Evolutionary conservation across 2,329 filamentous ascomycete species (phyloP), one percentile per base, ranked within the genome.

Genomic region (Huntiella bhutanensis): DNA sequence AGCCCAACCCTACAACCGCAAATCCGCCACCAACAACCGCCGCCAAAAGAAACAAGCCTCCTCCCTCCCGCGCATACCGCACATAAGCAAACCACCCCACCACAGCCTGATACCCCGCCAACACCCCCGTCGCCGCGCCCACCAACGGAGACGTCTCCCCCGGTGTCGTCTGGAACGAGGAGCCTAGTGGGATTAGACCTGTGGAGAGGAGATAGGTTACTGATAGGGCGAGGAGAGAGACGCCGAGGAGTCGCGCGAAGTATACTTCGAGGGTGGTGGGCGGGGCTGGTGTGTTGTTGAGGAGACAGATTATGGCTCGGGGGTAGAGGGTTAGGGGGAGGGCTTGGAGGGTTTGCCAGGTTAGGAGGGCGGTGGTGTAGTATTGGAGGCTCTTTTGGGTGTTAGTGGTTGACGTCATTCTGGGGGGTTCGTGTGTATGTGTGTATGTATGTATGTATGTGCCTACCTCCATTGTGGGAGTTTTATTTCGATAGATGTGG

Each of bases 161-260:
- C 57, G 51, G 15, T 28, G 19, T 17, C 8, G 16, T 2, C 10
- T 12, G 55, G 17, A 58, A 58, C n/a, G 70, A 49, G 5, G 42
- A 69, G 1, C 67, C 70, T 10, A 86, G 60, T 1, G 82, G 82
- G 4, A 88, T 66, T 2, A 71, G 70, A 41, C 82, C 83, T 0
- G 80, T 81, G 28, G 87, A 68, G 33, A 83, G 66, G 34, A 86
- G 61, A n/a, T 70, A 69, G 10, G 81, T 61, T 5, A 77, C 56
- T 32, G 75, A 76, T 22, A 88, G 62, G 7, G 75, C 64, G 16
- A 86, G 64, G 39, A 85, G 69, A 28, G 75, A 64, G 48, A 87
- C 64, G 52, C 80, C 82, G 1, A 85, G 69, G 22, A 70, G 74
- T 37, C 82, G 79, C 44, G 75, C 75, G 58, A 87, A 77, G 67